A percentile compares a stretch with the other conserved stretches of the same genome.
These are phyloP conservation scores for Canariomyces notabilis DNA, from an alignment of 2,329 filamentous ascomycete species.

Conservation along the genomic window DNA sequence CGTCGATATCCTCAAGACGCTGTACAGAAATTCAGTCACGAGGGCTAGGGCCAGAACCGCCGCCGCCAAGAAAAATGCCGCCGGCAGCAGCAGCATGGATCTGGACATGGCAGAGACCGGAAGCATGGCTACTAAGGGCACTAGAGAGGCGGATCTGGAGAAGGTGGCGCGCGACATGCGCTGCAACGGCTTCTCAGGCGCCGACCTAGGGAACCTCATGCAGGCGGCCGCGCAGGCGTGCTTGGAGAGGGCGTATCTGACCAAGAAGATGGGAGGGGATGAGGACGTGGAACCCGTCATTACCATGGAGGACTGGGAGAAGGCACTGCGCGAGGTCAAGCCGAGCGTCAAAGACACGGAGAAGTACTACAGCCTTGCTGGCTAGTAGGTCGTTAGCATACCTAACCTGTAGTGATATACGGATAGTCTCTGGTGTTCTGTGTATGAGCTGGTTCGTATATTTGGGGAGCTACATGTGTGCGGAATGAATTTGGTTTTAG, in stretches of 20 bases:
- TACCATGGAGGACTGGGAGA: slow-evolving; percentile 46
- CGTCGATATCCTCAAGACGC: slow-evolving; percentile 75
- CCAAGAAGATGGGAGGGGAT: slow-evolving; percentile 12
- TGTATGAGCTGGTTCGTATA: no score
- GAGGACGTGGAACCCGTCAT: slow-evolving; percentile 32
- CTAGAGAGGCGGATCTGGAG: slow-evolving; percentile 46
- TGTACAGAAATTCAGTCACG: slow-evolving; percentile 49
- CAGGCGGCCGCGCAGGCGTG: slow-evolving; percentile 36
- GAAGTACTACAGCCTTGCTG: slow-evolving; percentile 30
- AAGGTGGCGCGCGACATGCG: slow-evolving; percentile 59
- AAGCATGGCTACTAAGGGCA: slow-evolving; percentile 33
- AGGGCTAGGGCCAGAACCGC: slow-evolving; percentile 35
- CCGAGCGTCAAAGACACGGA: slow-evolving; percentile 46
- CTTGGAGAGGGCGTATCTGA: slow-evolving; percentile 28
- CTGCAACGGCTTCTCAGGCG: slow-evolving; percentile 73
- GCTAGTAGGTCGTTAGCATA: slow-evolving; percentile 3
- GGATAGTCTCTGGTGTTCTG: no score
- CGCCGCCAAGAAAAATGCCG: neutral
- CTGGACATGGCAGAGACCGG: slow-evolving; percentile 20
- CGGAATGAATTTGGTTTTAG: no score
- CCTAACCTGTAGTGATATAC: no score
- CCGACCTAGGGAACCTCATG: slow-evolving; percentile 54
- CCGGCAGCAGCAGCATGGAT: slow-evolving; percentile 4
- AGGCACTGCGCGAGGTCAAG: slow-evolving; percentile 43
- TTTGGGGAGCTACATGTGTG: no score